Conservation (phyloP, 495 filamentous ascomycete genomes). For the Glarea lozoyensis region DNA sequence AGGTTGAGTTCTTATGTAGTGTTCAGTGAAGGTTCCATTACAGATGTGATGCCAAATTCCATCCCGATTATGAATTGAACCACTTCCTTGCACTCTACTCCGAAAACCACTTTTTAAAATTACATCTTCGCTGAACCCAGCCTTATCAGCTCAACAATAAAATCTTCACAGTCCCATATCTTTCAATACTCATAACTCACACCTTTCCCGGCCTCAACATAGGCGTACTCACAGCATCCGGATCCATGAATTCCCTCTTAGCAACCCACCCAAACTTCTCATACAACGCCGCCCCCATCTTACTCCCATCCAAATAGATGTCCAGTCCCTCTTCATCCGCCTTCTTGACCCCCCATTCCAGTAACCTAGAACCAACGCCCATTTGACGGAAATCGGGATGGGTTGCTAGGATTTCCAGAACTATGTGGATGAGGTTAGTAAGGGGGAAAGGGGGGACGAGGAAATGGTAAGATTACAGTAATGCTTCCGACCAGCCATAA, state of each 20-base stretch:
- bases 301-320: slow-evolving; percentile 4
- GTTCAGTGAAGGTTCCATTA: too few species aligned
- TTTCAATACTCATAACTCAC: too few species aligned
- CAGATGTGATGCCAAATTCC: too few species aligned
- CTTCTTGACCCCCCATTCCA: slow-evolving; percentile 4
- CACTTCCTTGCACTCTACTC: too few species aligned
- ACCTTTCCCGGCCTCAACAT: slow-evolving; percentile 11
- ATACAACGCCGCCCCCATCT: background rate
- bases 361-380: slow-evolving; percentile 1
- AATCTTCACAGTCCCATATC: too few species aligned
- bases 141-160: too few species aligned
- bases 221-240: background rate
- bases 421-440: background rate
- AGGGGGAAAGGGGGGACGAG: background rate
- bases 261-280: slow-evolving; percentile 7
- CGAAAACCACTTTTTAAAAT: too few species aligned
- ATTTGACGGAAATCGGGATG: background rate
- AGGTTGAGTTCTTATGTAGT: too few species aligned
- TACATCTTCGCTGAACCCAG: too few species aligned
- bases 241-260: background rate
- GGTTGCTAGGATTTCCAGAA: slow-evolving; percentile 6
- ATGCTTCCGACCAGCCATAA: slow-evolving; percentile 3
- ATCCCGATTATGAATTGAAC: too few species aligned
- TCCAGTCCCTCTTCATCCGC: slow-evolving; percentile 6
- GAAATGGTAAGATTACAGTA: background rate